Percentiles rank a stretch among this genome's conserved stretches.
Evolutionary conservation across 805 yeast species (phyloP).

Genomic region (Kodamaea kaohsiungensis): DNA sequence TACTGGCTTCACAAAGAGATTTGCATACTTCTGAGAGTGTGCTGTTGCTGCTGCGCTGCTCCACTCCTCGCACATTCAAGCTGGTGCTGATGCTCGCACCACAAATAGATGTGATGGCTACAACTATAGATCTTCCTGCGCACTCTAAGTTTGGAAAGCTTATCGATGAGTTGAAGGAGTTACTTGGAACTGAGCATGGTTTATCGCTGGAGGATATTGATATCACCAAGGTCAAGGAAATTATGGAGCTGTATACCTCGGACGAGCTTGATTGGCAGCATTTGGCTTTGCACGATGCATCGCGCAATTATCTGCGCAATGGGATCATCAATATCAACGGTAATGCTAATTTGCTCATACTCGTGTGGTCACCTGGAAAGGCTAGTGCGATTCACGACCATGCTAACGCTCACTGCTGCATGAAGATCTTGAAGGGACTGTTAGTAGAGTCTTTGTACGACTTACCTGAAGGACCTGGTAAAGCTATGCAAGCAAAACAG

Average conservation of each 20-base stretch:
- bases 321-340: slow-evolving; percentile 75
- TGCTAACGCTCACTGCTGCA: slow-evolving; percentile 74
- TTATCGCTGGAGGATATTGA: slow-evolving; percentile 52
- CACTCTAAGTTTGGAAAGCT: slow-evolving; percentile 21
- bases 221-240: slow-evolving; percentile 42
- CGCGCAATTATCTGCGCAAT: slow-evolving; percentile 58
- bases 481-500: slow-evolving; percentile 21
- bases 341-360: slow-evolving; percentile 63
- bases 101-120: slow-evolving; percentile 5
- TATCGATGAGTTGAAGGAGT: slow-evolving; percentile 26
- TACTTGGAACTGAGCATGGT: slow-evolving; percentile 34
- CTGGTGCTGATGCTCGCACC: slow-evolving; percentile 4
- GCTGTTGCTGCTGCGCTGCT: slow-evolving; percentile 1
- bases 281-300: slow-evolving; percentile 55
- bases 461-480: slow-evolving; percentile 39
- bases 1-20: slow-evolving; percentile 4
- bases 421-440: slow-evolving; percentile 64
- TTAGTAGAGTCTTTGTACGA: slow-evolving; percentile 59
- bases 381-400: slow-evolving; percentile 72
- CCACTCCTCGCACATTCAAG: slow-evolving; percentile 7
- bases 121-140: slow-evolving; percentile 10
- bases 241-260: slow-evolving; percentile 51
- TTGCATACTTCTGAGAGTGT: background rate
- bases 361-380: slow-evolving; percentile 72
- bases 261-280: slow-evolving; percentile 55